A percentile compares a stretch with the other conserved stretches of the same genome.
These are phyloP conservation scores for Gossypium schwendimanii DNA, from an alignment of 441 rosid species.

Conservation along the genomic window DNA sequence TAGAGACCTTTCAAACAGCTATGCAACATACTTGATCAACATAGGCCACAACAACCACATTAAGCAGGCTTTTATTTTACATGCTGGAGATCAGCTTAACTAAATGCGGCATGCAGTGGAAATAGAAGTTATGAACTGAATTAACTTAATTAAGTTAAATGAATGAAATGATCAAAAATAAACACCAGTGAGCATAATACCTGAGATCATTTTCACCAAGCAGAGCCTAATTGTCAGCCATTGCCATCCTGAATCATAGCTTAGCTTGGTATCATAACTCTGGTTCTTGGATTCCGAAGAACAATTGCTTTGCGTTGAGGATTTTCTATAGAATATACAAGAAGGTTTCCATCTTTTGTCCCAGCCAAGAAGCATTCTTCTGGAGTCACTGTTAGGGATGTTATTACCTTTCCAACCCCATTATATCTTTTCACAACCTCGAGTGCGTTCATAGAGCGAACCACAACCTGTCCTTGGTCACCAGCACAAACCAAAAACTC, in stretches of 20 bases:
- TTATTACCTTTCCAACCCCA: constrained; percentile 80
- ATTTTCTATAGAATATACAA: constrained; percentile 87
- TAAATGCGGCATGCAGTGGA: not conserved
- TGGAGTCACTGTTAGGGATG: constrained; percentile 72
- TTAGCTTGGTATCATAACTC: constrained; percentile 33
- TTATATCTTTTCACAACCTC: constrained; percentile 66
- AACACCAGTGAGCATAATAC: constrained; percentile 20
- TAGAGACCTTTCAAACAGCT: not conserved
- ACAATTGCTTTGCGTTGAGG: constrained; percentile 53
- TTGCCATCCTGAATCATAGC: constrained; percentile 15
- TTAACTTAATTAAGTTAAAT: not conserved
- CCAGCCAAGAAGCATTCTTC: constrained; percentile 98
- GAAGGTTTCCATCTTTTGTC: constrained; percentile 87
- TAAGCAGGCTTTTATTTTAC: not conserved
- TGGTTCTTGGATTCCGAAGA: constrained; percentile 48
- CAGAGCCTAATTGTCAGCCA: constrained; percentile 3
- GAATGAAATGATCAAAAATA: constrained; percentile 3
- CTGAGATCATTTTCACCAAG: constrained; percentile 19
- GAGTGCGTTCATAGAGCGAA: constrained; percentile 88
- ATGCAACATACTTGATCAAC: not conserved
- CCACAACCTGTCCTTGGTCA: constrained; percentile 90
- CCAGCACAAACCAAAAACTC: constrained; percentile 89
- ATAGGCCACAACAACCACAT: not conserved
- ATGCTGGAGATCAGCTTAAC: not conserved
- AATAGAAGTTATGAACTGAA: not conserved